phyloP scores from a whole-genome alignment of 2,329 filamentous ascomycete species.

The Graphium sp. region DNA sequence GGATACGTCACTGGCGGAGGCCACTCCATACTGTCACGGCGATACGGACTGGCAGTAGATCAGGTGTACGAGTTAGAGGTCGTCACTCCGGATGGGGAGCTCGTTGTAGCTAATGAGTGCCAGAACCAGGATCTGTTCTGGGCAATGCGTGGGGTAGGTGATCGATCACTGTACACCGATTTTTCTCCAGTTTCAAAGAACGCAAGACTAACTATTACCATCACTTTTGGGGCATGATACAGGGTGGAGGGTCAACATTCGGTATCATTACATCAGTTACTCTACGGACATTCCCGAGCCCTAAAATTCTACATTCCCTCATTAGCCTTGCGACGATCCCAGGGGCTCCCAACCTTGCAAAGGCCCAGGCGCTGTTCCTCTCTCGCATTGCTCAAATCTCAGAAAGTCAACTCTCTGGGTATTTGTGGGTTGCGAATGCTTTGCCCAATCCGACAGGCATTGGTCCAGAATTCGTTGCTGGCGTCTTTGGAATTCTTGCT shows the following conservation, averaged over 20 bases:
- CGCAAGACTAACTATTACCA: no score
- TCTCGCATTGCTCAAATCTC: no score
- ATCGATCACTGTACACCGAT: neutral
- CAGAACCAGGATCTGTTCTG: constrained; percentile 38
- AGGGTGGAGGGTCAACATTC: constrained; percentile 34
- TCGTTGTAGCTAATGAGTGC: constrained; percentile 25
- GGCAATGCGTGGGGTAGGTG: constrained; percentile 32
- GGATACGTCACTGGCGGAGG: constrained; percentile 40
- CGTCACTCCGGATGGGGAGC: constrained; percentile 25
- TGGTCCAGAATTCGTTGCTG: constrained; percentile 14
- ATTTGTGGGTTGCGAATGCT: no score
- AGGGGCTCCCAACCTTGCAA: no score
- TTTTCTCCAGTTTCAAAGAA: no score
- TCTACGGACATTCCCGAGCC: constrained; percentile 23
- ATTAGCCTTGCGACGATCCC: no score
- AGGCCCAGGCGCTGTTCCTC: no score
- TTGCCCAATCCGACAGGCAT: no score
- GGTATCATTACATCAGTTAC: constrained; percentile 35
- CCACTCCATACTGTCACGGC: constrained; percentile 28
- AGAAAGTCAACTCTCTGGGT: no score
- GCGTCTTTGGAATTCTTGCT: constrained; percentile 12
- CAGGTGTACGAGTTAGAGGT: constrained; percentile 35
- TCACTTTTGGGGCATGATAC: no score
- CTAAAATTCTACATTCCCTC: constrained; percentile 1
- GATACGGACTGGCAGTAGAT: constrained; percentile 36